These are phyloP conservation scores for Turnera subulata DNA, from an alignment of 345 rosid genomes.

Conservation along the genomic window DNA sequence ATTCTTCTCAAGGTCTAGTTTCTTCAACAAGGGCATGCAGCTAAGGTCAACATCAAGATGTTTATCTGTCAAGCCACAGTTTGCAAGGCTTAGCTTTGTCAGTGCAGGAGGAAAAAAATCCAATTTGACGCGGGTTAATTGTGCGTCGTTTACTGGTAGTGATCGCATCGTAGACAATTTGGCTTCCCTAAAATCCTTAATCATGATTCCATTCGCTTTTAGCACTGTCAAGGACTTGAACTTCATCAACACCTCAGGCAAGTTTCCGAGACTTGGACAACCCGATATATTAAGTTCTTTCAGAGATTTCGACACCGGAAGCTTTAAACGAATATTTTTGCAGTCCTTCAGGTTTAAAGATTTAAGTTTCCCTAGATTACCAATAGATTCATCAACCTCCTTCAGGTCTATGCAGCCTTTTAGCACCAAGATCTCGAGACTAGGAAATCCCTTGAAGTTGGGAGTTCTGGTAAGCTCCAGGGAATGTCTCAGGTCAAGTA, in stretches of 20 bases:
- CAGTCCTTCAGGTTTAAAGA: background rate
- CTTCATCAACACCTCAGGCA: background rate
- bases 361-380: background rate
- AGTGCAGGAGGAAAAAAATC: background rate
- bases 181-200: background rate
- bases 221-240: background rate
- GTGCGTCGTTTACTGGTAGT: background rate
- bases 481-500: background rate
- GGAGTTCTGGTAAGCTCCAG: background rate
- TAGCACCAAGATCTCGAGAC: background rate
- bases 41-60: background rate
- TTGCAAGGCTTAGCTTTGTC: background rate
- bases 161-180: background rate
- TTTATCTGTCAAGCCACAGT: background rate
- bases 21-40: background rate
- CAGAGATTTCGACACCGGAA: conserved; percentile 5
- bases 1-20: background rate
- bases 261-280: background rate
- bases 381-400: conserved; percentile 6
- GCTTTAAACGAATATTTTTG: background rate
- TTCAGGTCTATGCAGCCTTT: background rate
- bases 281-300: background rate
- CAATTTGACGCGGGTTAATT: background rate
- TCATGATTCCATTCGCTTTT: background rate
- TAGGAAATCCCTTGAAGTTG: background rate